These are phyloP conservation scores for Naganishia albida DNA, from an alignment of 1,284 basidiomycete species.

Conservation along the genomic window DNA sequence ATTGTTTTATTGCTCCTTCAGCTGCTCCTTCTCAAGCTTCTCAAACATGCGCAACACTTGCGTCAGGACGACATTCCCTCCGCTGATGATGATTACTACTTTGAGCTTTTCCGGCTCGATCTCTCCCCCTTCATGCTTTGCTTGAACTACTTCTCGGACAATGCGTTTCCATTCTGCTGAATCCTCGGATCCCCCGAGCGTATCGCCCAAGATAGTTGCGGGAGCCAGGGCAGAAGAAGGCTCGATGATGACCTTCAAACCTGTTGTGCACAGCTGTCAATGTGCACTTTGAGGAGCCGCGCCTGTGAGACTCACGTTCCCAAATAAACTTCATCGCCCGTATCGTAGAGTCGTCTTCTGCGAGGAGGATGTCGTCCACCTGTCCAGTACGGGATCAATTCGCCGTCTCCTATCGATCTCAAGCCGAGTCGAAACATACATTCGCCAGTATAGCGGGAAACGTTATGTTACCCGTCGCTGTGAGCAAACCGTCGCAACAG, in stretches of 20 bases:
- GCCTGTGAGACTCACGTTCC: conserved; percentile 26
- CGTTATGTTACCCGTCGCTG: conserved; percentile 28
- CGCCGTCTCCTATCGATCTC: not conserved
- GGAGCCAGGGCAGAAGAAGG: conserved; percentile 31
- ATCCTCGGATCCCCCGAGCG: not conserved
- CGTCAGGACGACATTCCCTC: conserved; percentile 29
- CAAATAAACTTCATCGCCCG: conserved; percentile 33
- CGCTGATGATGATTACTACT: conserved; percentile 27
- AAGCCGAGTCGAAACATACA: conserved; percentile 6
- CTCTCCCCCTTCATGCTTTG: not conserved
- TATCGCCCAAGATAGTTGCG: conserved; percentile 21
- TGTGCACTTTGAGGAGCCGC: not conserved
- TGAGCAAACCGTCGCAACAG: conserved; percentile 32
- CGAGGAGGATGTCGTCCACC: conserved; percentile 21
- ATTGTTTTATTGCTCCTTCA: not conserved
- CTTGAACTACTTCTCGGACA: not conserved
- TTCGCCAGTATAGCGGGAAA: conserved; percentile 23
- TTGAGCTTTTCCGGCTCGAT: not conserved
- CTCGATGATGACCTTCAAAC: conserved; percentile 35
- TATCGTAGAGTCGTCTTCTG: conserved; percentile 27
- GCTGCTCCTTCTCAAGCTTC: conserved; percentile 9
- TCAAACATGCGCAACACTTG: conserved; percentile 29
- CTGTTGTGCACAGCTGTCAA: not conserved
- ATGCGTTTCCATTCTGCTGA: conserved; percentile 21
- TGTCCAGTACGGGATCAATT: not conserved